These are phyloP conservation scores for Papiliotrema nemorosa DNA, from an alignment of 1,284 basidiomycete species.

Conservation along the genomic window DNA sequence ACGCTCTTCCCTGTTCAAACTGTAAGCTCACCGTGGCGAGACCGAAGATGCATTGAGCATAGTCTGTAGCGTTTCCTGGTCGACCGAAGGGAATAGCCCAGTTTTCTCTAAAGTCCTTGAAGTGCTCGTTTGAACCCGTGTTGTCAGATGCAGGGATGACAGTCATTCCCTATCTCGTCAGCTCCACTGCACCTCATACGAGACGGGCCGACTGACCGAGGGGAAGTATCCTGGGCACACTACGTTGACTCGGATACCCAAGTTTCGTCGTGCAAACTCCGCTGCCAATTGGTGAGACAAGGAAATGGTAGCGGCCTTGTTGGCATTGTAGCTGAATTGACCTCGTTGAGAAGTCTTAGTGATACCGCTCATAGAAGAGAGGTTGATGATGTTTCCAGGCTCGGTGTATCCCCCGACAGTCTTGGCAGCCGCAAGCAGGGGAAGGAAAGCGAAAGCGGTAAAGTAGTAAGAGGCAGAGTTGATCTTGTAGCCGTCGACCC, in stretches of 20 bases:
- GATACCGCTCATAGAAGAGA: slow-evolving; percentile 40
- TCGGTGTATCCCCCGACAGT: slow-evolving; percentile 29
- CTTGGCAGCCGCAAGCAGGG: slow-evolving; percentile 42
- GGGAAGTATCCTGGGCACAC: slow-evolving; percentile 44
- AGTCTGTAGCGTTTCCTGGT: slow-evolving; percentile 43
- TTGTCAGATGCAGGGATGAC: slow-evolving; percentile 21
- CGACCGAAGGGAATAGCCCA: slow-evolving; percentile 44
- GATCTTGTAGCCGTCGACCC: slow-evolving; percentile 42
- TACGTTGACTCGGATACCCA: slow-evolving; percentile 42
- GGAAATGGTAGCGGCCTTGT: slow-evolving; percentile 40
- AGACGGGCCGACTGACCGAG: slow-evolving; percentile 16
- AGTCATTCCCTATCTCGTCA: slow-evolving; percentile 38
- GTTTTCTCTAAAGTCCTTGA: slow-evolving; percentile 26
- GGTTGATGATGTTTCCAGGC: slow-evolving; percentile 46
- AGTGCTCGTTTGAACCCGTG: slow-evolving; percentile 6
- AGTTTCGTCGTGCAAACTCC: slow-evolving; percentile 35
- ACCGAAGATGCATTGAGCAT: slow-evolving; percentile 41
- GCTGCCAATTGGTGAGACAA: slow-evolving; percentile 38
- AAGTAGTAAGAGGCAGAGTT: slow-evolving; percentile 48
- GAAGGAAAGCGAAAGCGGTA: slow-evolving; percentile 47
- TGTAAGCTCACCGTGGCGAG: slow-evolving; percentile 27
- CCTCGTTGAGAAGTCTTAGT: slow-evolving; percentile 40
- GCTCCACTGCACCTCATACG: background rate
- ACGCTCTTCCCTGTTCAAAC: background rate
- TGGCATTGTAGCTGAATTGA: slow-evolving; percentile 47